Evolutionary conservation across 2,329 filamentous ascomycete genomes (phyloP), one percentile per base, ranked within the genome.

Genomic region (Penicillium expansum): DNA sequence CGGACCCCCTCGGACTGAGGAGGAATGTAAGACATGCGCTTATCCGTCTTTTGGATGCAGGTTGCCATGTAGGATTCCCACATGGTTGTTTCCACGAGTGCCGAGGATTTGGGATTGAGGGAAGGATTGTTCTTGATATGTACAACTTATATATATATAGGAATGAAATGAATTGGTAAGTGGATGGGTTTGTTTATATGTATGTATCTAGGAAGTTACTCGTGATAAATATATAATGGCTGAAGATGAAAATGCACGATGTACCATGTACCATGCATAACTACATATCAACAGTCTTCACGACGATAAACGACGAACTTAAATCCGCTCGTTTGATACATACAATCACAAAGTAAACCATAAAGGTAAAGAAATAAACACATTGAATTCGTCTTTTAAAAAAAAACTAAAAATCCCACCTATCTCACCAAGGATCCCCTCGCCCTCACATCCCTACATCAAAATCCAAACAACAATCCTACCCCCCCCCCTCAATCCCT

Each of bases 31-130:
- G 45, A 43, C 24, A 55, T 51, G 52, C 18, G 30, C 14, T 18
- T 44, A 55, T 41, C 52, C 52, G 45, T 37, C 20, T 29, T 18
- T 33, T 53, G n/a, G n/a, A 35, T 52, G 48, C 54, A 20, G 35
- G 33, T 42, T 56, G 18, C 54, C 54, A 37, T 41, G 18, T 24
- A n/a, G 35, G 42, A 20, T 44, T 52, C 14, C 54, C 54, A 56
- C 54, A 42, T 56, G 48, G 52, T 14, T 35, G 16, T 27, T n/a
- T 56, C n/a, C 48, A 41, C 29, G 53, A 16, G 32, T 14, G 13
- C 33, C 43, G 43, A 35, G 54, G 41, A n/a, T 55, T 29, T 22
- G 3, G 24, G 16, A 10, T 38, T 49, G 27, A 20, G n/a, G n/a
- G n/a, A n/a, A n/a, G 30, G 10, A 30, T 22, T n/a, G 50, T 4